These are phyloP conservation scores for Sporothrix mexicana DNA, from an alignment of 2,329 filamentous ascomycete genomes.

Conservation along the genomic window DNA sequence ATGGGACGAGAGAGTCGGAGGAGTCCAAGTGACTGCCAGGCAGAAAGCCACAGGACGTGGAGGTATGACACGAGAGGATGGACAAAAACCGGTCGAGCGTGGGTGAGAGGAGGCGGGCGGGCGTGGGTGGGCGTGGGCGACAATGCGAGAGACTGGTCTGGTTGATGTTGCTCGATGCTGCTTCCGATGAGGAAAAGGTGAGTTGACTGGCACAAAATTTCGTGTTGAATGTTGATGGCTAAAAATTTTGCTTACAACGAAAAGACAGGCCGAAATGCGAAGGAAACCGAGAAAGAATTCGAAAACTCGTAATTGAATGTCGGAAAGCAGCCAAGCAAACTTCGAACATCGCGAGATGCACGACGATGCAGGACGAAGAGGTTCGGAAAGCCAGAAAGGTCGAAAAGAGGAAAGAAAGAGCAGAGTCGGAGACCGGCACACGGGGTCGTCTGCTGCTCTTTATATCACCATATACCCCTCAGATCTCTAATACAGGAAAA, in stretches of 20 bases:
- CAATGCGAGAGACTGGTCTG: not conserved
- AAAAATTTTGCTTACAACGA: not conserved
- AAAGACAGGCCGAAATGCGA: not conserved
- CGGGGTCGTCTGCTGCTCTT: conserved; percentile 15
- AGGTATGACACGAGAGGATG: not conserved
- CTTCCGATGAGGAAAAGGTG: not conserved
- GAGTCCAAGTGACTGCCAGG: not conserved
- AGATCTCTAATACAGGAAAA: not conserved
- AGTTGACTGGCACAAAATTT: conserved; percentile 3
- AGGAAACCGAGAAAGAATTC: not conserved
- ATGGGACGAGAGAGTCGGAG: not conserved
- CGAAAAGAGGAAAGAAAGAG: conserved; percentile 20
- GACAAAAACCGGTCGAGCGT: not conserved
- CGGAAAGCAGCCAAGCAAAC: not conserved
- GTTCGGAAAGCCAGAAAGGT: conserved; percentile 11
- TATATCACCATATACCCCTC: not conserved
- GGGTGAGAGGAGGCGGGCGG: not conserved
- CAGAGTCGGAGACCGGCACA: conserved; percentile 9
- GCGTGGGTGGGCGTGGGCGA: not conserved
- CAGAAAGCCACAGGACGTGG: not conserved
- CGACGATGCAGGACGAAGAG: conserved; percentile 21
- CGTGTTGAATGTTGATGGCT: not conserved
- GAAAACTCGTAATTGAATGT: not conserved
- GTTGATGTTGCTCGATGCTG: not conserved
- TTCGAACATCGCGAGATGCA: not conserved